These are phyloP conservation scores for Spathaspora hagerdaliae DNA, from an alignment of 805 yeast genomes.

Conservation along the genomic window DNA sequence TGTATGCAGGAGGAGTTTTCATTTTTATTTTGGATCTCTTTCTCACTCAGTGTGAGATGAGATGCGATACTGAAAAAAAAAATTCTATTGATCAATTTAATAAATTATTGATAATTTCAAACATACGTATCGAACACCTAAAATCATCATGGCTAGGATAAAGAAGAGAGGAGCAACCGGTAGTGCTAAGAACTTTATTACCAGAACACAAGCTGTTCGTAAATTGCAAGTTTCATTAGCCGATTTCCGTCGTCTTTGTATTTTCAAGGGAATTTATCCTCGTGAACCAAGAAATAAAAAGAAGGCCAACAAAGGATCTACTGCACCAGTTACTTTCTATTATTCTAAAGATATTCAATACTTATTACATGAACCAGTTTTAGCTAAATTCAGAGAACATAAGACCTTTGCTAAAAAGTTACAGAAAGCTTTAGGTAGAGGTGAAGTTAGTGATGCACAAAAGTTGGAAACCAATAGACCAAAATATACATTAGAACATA, in stretches of 20 bases:
- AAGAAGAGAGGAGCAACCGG: slow-evolving; percentile 84
- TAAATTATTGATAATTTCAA: too few relatives aligned
- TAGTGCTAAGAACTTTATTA: slow-evolving; percentile 86
- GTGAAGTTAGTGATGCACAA: slow-evolving; percentile 87
- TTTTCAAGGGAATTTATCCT: slow-evolving; percentile 96
- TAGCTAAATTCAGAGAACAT: slow-evolving; percentile 89
- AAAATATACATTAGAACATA: slow-evolving; percentile 79
- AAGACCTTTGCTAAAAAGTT: slow-evolving; percentile 90
- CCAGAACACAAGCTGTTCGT: slow-evolving; percentile 91
- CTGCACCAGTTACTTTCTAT: slow-evolving; percentile 93
- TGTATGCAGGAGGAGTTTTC: too few relatives aligned
- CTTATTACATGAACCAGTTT: slow-evolving; percentile 89
- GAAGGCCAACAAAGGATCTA: slow-evolving; percentile 97
- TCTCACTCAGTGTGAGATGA: too few relatives aligned
- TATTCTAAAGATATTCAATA: slow-evolving; percentile 93
- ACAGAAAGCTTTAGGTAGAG: slow-evolving; percentile 84
- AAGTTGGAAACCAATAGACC: slow-evolving; percentile 79
- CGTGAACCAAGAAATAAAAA: slow-evolving; percentile 93
- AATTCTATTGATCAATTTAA: too few relatives aligned
- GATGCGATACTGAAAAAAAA: too few relatives aligned
- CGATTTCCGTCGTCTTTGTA: slow-evolving; percentile 94
- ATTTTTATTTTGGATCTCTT: too few relatives aligned
- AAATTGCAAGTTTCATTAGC: slow-evolving; percentile 90
- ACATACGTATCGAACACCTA: too few relatives aligned
- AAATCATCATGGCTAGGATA: slow-evolving; percentile 51